phyloP scores from a whole-genome alignment of 768 basidiomycete species.

The Grammothele lineata region DNA sequence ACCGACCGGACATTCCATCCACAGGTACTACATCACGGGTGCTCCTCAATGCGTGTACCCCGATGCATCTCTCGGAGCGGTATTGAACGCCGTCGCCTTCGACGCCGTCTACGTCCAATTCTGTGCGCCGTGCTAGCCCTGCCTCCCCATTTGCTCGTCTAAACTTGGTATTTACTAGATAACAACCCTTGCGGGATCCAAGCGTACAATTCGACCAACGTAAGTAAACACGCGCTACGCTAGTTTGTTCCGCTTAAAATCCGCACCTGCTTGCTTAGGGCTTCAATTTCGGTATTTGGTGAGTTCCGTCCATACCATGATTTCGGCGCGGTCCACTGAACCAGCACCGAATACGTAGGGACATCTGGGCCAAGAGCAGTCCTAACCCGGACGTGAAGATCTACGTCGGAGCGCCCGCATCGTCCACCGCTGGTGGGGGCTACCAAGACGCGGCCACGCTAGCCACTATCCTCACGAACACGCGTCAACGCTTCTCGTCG shows the following conservation, averaged over 20 bases:
- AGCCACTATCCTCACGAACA: slow-evolving; percentile 28
- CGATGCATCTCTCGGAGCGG: slow-evolving; percentile 32
- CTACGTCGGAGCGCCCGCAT: slow-evolving; percentile 40
- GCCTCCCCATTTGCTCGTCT: too few relatives aligned
- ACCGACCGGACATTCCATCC: slow-evolving; percentile 1
- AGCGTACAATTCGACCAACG: slow-evolving; percentile 50
- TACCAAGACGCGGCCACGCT: slow-evolving; percentile 32
- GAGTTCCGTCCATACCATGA: too few relatives aligned
- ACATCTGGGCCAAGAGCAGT: slow-evolving; percentile 41
- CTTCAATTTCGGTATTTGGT: slow-evolving; percentile 38
- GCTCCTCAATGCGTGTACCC: slow-evolving; percentile 38
- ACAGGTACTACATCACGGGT: slow-evolving; percentile 32
- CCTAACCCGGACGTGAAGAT: slow-evolving; percentile 42
- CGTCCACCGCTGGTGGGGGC: slow-evolving; percentile 39
- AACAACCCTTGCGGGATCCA: slow-evolving; percentile 41
- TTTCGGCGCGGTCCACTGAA: not conserved
- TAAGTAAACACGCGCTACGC: slow-evolving; percentile 27
- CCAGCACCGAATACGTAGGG: too few relatives aligned
- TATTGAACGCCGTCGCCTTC: slow-evolving; percentile 33
- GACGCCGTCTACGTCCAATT: slow-evolving; percentile 47
- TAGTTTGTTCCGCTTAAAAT: not conserved
- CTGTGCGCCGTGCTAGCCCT: slow-evolving; percentile 26
- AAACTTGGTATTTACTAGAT: slow-evolving; percentile 24
- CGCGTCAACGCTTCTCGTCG: slow-evolving; percentile 36
- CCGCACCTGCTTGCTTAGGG: slow-evolving; percentile 32